These are phyloP conservation scores for Candida verbasci DNA, from an alignment of 805 yeast genomes.

Conservation along the genomic window DNA sequence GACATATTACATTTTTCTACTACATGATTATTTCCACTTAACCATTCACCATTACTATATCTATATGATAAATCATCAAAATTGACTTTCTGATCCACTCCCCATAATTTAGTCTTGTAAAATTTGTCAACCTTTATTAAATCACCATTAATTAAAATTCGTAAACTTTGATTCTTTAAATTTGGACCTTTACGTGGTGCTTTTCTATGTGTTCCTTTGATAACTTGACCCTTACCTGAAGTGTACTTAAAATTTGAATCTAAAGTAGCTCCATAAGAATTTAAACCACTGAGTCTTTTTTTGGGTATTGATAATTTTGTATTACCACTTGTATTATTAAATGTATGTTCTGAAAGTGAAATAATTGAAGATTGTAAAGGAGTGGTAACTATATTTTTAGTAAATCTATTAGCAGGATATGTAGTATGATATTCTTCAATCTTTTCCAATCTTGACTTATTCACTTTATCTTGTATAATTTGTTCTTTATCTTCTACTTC, in stretches of 20 bases:
- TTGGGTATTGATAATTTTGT: conserved; percentile 31
- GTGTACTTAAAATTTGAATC: conserved; percentile 23
- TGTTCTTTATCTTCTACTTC: conserved; percentile 21
- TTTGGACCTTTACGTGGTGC: conserved; percentile 38
- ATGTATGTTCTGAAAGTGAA: conserved; percentile 30
- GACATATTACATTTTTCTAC: conserved; percentile 48
- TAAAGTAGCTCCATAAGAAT: conserved; percentile 32
- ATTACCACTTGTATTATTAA: conserved; percentile 26
- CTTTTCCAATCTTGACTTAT: conserved; percentile 30
- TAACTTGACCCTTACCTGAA: conserved; percentile 37
- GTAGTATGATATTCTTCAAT: conserved; percentile 38
- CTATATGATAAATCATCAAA: conserved; percentile 58
- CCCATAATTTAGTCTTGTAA: conserved; percentile 86
- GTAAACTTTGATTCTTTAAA: conserved; percentile 52
- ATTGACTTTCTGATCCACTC: conserved; percentile 65
- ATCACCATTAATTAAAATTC: conserved; percentile 57
- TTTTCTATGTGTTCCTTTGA: conserved; percentile 59
- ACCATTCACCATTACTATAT: conserved; percentile 69
- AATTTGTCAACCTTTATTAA: conserved; percentile 49
- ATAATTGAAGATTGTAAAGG: conserved; percentile 19
- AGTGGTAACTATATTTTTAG: conserved; percentile 14
- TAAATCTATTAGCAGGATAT: conserved; percentile 18
- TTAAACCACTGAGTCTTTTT: conserved; percentile 23
- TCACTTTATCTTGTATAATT: conserved; percentile 26
- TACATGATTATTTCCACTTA: conserved; percentile 72